These are phyloP conservation scores for Berkeleyomyces rouxiae DNA, from an alignment of 2,329 filamentous ascomycete species.

Conservation along the genomic window DNA sequence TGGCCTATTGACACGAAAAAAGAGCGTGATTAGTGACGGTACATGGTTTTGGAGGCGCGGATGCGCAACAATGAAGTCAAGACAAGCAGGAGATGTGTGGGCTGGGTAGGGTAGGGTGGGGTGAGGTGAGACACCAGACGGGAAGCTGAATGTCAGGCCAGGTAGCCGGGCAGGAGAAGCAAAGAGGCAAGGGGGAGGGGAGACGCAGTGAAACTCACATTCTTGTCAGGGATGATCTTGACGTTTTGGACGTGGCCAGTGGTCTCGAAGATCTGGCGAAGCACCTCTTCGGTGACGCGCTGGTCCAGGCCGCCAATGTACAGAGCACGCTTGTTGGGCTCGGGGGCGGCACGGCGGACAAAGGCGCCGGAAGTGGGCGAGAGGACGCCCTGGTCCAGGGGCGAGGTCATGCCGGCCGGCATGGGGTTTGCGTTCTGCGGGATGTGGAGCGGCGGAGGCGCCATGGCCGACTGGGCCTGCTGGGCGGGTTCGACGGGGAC, in stretches of 20 bases:
- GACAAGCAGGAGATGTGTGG: not conserved
- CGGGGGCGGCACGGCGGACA: conserved; percentile 77
- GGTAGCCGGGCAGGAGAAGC: not conserved
- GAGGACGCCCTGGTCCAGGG: conserved; percentile 61
- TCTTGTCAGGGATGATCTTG: conserved; percentile 99
- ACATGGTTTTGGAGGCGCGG: no score
- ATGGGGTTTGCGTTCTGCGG: conserved; percentile 94
- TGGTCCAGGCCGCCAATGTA: conserved; percentile 93
- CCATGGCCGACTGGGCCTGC: conserved; percentile 70
- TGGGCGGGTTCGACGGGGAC: conserved; percentile 42
- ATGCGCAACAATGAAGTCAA: conserved; percentile 9
- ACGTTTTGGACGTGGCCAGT: conserved; percentile 96
- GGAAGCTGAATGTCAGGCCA: no score
- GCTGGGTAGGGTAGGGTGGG: no score
- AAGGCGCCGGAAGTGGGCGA: conserved; percentile 74
- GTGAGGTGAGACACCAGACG: no score
- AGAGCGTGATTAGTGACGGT: conserved; percentile 17
- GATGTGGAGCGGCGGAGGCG: conserved; percentile 80
- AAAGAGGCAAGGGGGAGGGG: not conserved
- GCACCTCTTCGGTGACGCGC: conserved; percentile 85
- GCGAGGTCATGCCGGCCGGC: conserved; percentile 79
- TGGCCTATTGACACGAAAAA: conserved; percentile 40
- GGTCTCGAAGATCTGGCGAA: conserved; percentile 97
- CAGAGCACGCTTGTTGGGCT: conserved; percentile 94
- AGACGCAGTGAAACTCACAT: conserved; percentile 46